These are phyloP conservation scores for Ormosia semicastrata DNA, from an alignment of 306 rosid species.

Conservation along the genomic window DNA sequence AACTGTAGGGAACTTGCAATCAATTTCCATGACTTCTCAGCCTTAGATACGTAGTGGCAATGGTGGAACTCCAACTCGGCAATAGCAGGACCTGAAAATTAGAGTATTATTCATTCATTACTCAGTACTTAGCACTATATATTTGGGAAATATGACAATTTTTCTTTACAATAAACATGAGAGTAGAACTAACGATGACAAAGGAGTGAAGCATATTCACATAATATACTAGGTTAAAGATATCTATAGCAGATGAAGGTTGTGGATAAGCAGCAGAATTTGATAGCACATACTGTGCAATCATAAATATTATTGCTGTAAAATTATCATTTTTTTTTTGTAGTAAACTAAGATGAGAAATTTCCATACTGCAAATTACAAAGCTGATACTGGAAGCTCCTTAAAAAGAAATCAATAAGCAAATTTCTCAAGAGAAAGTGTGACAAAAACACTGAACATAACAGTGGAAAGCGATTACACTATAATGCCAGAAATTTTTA, in stretches of 20 bases:
- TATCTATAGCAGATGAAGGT: background rate
- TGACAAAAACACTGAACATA: background rate
- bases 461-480: background rate
- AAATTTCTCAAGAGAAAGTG: background rate
- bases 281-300: background rate
- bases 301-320: background rate
- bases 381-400: background rate
- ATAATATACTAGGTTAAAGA: background rate
- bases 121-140: background rate
- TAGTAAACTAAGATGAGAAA: background rate
- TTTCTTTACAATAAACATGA: background rate
- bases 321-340: background rate
- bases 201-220: background rate
- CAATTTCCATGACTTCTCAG: conserved; percentile 80
- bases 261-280: background rate
- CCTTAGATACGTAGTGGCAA: conserved; percentile 52
- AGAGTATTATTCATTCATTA: conserved; percentile 10
- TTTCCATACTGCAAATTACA: background rate
- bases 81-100: conserved; percentile 62
- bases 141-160: background rate
- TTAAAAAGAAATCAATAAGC: conserved; percentile 9
- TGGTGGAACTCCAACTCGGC: conserved; percentile 73
- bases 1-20: conserved; percentile 67
- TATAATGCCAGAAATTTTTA: background rate
- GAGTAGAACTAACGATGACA: background rate